Conservation (phyloP, 257 asterid genomes). For the Cruciata laevipes region DNA sequence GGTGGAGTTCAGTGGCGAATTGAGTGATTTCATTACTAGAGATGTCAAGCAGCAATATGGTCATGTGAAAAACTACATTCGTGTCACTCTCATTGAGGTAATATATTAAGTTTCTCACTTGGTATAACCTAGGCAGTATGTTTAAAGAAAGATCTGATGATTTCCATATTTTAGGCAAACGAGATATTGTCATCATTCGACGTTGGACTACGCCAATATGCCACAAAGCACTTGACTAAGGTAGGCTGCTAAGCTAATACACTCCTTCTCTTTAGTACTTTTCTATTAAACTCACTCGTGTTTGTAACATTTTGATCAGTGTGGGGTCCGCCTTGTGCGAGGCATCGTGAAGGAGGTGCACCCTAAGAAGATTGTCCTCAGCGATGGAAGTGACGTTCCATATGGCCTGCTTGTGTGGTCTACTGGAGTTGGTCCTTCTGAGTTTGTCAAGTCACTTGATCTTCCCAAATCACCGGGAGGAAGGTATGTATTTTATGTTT, state of each 20-base stretch:
- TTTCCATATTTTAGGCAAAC: constrained; percentile 48
- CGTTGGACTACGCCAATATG: constrained; percentile 72
- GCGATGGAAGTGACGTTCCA: constrained; percentile 91
- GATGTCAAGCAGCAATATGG: constrained; percentile 68
- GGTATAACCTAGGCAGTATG: not conserved
- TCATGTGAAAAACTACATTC: constrained; percentile 83
- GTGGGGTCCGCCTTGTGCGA: constrained; percentile 85
- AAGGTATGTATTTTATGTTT: constrained; percentile 39
- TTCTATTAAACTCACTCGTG: not conserved
- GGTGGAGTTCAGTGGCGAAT: constrained; percentile 88
- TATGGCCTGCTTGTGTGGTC: constrained; percentile 96
- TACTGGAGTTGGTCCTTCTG: constrained; percentile 89
- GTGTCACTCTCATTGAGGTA: constrained; percentile 93
- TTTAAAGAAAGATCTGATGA: not conserved
- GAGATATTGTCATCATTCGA: constrained; percentile 90
- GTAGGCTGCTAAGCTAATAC: constrained; percentile 29
- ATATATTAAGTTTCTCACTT: not conserved
- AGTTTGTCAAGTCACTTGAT: constrained; percentile 51
- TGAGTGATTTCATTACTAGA: constrained; percentile 87
- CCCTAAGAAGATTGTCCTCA: constrained; percentile 57
- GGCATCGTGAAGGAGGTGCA: constrained; percentile 86
- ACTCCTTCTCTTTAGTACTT: not conserved
- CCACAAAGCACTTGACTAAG: constrained; percentile 86
- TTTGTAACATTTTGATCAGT: constrained; percentile 21
- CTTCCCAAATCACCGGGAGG: constrained; percentile 87